Evolutionary conservation across 805 yeast genomes (phyloP).

Genomic region (Yarrowia hollandica): DNA sequence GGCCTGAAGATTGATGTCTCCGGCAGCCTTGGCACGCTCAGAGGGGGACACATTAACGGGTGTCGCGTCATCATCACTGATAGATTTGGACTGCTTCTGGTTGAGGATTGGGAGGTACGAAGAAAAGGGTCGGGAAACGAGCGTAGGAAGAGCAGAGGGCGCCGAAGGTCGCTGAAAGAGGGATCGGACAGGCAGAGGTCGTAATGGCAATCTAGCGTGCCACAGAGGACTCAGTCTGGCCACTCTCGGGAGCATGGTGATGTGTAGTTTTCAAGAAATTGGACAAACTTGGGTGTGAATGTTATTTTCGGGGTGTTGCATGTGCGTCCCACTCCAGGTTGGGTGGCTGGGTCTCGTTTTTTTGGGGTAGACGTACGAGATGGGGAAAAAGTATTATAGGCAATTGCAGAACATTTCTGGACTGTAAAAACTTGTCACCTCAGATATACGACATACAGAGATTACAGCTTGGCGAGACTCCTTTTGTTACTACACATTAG

Average conservation of each 20-base stretch:
- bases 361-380: neutral
- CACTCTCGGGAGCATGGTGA: constrained; percentile 27
- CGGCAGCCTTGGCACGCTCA: constrained; percentile 38
- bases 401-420: too few relatives aligned
- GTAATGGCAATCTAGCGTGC: constrained; percentile 7
- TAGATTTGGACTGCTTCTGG: constrained; percentile 6
- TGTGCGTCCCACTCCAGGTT: neutral
- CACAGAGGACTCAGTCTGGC: constrained; percentile 27
- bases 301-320: constrained; percentile 8
- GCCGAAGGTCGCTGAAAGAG: constrained; percentile 1
- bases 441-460: too few relatives aligned
- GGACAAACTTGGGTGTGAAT: constrained; percentile 3
- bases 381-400: neutral
- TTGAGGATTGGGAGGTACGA: neutral
- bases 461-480: too few relatives aligned
- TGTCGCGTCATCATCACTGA: constrained; percentile 23
- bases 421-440: too few relatives aligned
- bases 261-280: neutral
- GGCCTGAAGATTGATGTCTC: constrained; percentile 41
- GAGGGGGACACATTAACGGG: constrained; percentile 34
- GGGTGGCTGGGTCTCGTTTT: neutral
- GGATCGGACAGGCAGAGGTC: constrained; percentile 1
- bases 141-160: neutral
- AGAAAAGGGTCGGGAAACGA: constrained; percentile 1
- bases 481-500: neutral